Percentiles rank a stretch among this genome's conserved stretches.
These are phyloP conservation scores for Thelephora terrestris DNA, from an alignment of 1,284 basidiomycete genomes.

Conservation along the genomic window DNA sequence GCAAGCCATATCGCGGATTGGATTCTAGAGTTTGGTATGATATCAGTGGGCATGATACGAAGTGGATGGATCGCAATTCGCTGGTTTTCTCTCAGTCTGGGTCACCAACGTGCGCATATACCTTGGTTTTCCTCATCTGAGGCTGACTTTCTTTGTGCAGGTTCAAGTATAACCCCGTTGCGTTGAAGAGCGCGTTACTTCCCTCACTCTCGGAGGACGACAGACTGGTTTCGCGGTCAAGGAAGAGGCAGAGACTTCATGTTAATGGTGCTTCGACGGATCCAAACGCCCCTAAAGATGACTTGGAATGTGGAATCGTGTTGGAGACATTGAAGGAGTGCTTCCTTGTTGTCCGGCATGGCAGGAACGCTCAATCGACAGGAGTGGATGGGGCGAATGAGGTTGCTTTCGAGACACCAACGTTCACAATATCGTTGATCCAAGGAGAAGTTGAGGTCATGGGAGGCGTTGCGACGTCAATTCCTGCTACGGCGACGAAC, in stretches of 20 bases:
- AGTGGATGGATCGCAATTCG: conserved; percentile 5
- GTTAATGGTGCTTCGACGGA: conserved; percentile 10
- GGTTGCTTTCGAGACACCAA: conserved; percentile 4
- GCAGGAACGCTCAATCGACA: conserved; percentile 5
- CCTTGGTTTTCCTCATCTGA: background rate
- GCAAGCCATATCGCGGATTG: conserved; percentile 8
- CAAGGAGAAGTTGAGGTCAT: background rate
- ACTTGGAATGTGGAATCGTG: conserved; percentile 16
- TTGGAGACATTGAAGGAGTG: conserved; percentile 23
- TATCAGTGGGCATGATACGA: conserved; percentile 28
- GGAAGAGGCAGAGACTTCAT: conserved; percentile 11
- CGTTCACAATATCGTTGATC: conserved; percentile 17
- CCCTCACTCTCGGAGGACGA: conserved; percentile 10
- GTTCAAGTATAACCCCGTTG: conserved; percentile 47
- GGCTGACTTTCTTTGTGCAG: conserved; percentile 21
- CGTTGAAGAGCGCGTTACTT: conserved; percentile 38
- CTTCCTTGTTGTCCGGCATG: conserved; percentile 21
- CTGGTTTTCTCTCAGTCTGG: background rate
- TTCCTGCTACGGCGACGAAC: too few relatives aligned
- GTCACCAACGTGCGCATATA: background rate
- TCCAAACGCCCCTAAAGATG: background rate
- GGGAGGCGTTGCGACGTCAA: too few relatives aligned
- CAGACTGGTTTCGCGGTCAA: conserved; percentile 7
- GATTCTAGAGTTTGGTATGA: conserved; percentile 18
- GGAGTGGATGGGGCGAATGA: conserved; percentile 18